These are phyloP conservation scores for Chytriomyces hyalinus DNA, from an alignment of 192 early-diverging fungal species.

Conservation along the genomic window DNA sequence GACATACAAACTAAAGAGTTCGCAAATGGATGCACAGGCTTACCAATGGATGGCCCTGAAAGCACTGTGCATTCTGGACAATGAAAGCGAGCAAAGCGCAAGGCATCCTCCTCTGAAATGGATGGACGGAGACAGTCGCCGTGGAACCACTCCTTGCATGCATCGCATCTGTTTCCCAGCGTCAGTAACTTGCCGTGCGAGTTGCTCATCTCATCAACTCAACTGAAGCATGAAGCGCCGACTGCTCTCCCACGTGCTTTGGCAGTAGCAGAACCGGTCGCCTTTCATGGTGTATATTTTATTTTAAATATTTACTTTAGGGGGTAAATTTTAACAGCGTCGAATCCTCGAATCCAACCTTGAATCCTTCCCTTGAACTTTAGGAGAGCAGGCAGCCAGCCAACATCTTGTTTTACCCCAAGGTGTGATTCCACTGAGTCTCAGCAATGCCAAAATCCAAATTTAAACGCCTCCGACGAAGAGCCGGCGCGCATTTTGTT, in stretches of 20 bases:
- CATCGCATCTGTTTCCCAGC: constrained; percentile 16
- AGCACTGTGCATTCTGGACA: constrained; percentile 46
- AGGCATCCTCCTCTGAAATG: constrained; percentile 20
- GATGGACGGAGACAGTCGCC: constrained; percentile 35
- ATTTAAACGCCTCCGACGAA: no score
- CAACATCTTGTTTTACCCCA: no score
- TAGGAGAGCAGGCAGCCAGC: no score
- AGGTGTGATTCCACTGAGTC: no score
- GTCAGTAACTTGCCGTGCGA: background rate
- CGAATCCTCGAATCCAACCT: no score
- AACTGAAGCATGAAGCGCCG: constrained; percentile 36
- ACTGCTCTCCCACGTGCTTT: constrained; percentile 24
- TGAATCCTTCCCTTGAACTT: no score
- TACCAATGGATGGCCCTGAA: constrained; percentile 46
- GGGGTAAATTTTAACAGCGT: no score
- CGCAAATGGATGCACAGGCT: background rate
- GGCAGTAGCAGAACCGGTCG: constrained; percentile 30
- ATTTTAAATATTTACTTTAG: no score
- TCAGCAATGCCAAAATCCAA: no score
- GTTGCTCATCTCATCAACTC: background rate
- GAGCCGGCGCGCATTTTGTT: no score
- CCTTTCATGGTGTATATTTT: no score
- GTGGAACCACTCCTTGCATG: constrained; percentile 43
- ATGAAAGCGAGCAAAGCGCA: constrained; percentile 40
- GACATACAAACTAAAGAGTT: constrained; percentile 10